Conservation (phyloP, 495 filamentous ascomycete genomes). For the Neurospora sp. region DNA sequence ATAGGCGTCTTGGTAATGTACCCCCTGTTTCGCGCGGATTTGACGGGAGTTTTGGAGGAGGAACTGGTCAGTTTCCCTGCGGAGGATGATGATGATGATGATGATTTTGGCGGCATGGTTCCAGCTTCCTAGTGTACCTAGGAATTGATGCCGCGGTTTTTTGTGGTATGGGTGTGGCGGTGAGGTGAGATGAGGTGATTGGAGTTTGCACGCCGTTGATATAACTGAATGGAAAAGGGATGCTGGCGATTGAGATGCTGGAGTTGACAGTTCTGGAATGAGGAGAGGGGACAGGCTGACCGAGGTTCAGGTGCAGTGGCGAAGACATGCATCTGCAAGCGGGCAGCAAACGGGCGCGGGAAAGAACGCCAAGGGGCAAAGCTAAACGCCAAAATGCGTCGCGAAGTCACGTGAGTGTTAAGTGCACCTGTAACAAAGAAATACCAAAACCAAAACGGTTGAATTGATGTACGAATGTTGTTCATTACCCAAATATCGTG, state of each 20-base stretch:
- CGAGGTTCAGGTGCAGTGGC: neutral
- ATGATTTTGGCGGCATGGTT: neutral
- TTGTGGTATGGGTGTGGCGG: neutral
- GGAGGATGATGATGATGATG: neutral
- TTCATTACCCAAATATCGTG: neutral
- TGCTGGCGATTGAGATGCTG: neutral
- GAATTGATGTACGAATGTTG: neutral
- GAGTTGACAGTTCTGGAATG: neutral
- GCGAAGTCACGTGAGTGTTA: slow-evolving; percentile 10
- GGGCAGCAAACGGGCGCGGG: neutral
- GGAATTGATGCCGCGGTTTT: neutral
- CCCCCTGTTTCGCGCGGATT: neutral
- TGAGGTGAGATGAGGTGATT: neutral
- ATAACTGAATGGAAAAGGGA: neutral
- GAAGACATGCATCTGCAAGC: neutral
- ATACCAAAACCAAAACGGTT: neutral
- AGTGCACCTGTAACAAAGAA: neutral
- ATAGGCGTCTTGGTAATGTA: neutral
- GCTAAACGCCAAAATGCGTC: neutral
- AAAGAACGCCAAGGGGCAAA: neutral
- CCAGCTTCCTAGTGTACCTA: neutral
- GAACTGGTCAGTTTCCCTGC: neutral
- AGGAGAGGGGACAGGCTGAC: neutral
- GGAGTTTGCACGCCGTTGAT: neutral
- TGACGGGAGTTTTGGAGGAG: neutral